Evolutionary conservation across 768 basidiomycete species (phyloP), one percentile per base, ranked within the genome.

Genomic region (Hirschioporus abietinus): DNA sequence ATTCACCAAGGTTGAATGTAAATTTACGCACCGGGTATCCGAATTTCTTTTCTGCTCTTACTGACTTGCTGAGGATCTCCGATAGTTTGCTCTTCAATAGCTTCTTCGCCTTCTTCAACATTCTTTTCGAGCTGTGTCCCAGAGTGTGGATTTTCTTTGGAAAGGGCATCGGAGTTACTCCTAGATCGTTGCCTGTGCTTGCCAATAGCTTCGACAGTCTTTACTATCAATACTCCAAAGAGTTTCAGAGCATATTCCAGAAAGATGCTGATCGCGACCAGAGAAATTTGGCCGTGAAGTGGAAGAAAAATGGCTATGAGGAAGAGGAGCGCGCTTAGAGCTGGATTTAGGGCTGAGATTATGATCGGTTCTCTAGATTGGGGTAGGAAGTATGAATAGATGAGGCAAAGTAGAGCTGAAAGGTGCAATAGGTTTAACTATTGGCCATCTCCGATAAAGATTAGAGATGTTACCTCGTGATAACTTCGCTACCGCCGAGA

Each of bases 401-500:
- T 18, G 1, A 70, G 23, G 18, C 61, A 63, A 58, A 72, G 27
- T 24, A 59, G 59, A 7, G 60, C 65, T 66, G 15, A 25, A 7
- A 34, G 23, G 35, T 24, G 30, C 30, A 34, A 4, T 25, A 61
- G 60, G 1, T 8, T 3, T 7, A 5, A 8, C 9, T 3, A 18
- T 61, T 3, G 3, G 60, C 30, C 30, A 8, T 30, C 8, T 8
- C 30, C 2, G 8, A 30, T 30, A 25, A 24, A 23, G 3, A 34
- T 24, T 25, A 12, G 7, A 23, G 12, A 34, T 62, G 1, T 57
- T 17, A 66, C 69, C 69, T 66, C 58, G 57, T 0, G 71, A 71
- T 5, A 71, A 30, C 30, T 71, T 71, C 7, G 70, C 71, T 1
- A 72, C 66, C 5, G 66, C 67, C 26, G 71, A 69, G 62, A 72